Percentiles rank a stretch among this genome's conserved stretches.
Conservation (phyloP, 805 yeast genomes). For the Martiniozyma abietophila region DNA sequence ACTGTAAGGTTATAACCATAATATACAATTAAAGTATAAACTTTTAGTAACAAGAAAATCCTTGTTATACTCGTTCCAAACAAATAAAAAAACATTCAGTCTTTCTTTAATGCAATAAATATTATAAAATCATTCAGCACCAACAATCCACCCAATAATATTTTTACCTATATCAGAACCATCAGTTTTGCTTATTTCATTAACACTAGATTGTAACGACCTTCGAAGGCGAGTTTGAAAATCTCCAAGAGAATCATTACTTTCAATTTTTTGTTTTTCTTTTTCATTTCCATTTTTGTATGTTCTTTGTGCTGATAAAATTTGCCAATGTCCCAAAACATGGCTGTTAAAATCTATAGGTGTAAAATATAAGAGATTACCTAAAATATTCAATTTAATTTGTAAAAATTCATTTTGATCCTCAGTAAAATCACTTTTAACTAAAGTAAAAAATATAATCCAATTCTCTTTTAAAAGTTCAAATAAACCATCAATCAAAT, state of each 20-base stretch:
- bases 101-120: too few relatives aligned
- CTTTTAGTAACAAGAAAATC: too few relatives aligned
- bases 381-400: constrained; percentile 44
- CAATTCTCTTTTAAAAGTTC: constrained; percentile 34
- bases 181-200: constrained; percentile 16
- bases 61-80: too few relatives aligned
- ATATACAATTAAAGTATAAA: too few relatives aligned
- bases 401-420: constrained; percentile 11
- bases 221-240: constrained; percentile 22
- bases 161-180: constrained; percentile 24
- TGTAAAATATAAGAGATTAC: constrained; percentile 41
- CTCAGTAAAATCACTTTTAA: constrained; percentile 34
- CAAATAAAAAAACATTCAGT: too few relatives aligned
- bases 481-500: constrained; percentile 9
- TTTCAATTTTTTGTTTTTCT: neutral
- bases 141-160: constrained; percentile 29
- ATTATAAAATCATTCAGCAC: constrained; percentile 22
- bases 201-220: constrained; percentile 22
- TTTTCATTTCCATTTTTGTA: constrained; percentile 1
- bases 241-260: constrained; percentile 7
- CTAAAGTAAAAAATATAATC: constrained; percentile 69
- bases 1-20: too few relatives aligned
- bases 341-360: constrained; percentile 46
- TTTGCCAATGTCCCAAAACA: constrained; percentile 57
- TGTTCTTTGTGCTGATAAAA: constrained; percentile 27